Conservation (phyloP, 768 basidiomycete genomes). For the Podaxis pistillaris region DNA sequence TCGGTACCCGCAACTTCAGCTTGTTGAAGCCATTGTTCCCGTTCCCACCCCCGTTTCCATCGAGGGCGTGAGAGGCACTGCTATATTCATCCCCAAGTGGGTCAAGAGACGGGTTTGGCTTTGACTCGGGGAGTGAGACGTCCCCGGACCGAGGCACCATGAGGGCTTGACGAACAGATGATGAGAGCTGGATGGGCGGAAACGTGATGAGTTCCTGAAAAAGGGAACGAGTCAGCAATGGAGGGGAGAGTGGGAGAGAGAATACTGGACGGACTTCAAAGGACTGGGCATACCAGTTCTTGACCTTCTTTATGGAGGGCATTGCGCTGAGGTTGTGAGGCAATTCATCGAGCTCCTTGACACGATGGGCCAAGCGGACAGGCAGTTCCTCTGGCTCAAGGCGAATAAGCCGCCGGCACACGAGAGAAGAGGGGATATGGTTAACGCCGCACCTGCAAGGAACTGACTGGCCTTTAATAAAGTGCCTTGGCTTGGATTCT, state of each 20-base stretch:
- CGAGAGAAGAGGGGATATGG: not conserved
- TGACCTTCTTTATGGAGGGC: slow-evolving; percentile 91
- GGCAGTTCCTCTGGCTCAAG: slow-evolving; percentile 78
- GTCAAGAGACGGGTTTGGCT: slow-evolving; percentile 75
- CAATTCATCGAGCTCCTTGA: slow-evolving; percentile 92
- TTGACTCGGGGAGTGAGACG: slow-evolving; percentile 62
- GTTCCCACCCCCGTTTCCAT: slow-evolving; percentile 24
- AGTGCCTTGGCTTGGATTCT: slow-evolving; percentile 93
- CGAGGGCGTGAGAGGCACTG: slow-evolving; percentile 14
- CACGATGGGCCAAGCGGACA: slow-evolving; percentile 91
- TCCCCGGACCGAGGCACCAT: slow-evolving; percentile 47
- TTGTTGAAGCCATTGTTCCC: slow-evolving; percentile 50
- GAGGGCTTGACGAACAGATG: slow-evolving; percentile 66
- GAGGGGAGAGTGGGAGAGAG: not conserved
- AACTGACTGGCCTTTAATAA: slow-evolving; percentile 91
- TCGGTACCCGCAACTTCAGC: slow-evolving; percentile 73
- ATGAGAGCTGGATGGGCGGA: slow-evolving; percentile 70
- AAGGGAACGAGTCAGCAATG: slow-evolving; percentile 12
- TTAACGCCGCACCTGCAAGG: slow-evolving; percentile 54
- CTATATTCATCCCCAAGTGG: slow-evolving; percentile 33
- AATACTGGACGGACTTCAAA: slow-evolving; percentile 72
- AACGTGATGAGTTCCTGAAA: slow-evolving; percentile 86
- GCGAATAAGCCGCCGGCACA: not conserved
- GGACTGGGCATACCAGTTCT: slow-evolving; percentile 98
- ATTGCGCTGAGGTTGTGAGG: slow-evolving; percentile 90